phyloP scores from a whole-genome alignment of 164 flowering plant species.

The Nymphaea thermarum region DNA sequence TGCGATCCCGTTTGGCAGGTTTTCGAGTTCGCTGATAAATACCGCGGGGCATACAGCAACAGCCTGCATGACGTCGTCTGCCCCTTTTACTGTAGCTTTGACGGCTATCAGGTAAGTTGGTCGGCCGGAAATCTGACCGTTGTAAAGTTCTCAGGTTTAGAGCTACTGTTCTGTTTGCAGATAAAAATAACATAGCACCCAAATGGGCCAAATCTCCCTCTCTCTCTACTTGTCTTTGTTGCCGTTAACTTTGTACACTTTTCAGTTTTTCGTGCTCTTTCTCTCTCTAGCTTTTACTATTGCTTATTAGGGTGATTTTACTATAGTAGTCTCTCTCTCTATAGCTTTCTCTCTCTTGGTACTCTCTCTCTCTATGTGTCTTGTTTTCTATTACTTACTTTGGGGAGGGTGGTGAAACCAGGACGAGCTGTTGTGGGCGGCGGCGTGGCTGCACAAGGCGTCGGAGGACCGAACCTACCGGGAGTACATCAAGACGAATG shows the following conservation, averaged over 20 bases:
- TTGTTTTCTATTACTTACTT: neutral
- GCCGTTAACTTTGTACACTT: neutral
- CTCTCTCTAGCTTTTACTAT: neutral
- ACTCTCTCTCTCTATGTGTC: neutral
- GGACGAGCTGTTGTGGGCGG: constrained; percentile 96
- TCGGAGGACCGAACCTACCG: constrained; percentile 66
- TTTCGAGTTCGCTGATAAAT: constrained; percentile 77
- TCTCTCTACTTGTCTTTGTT: neutral
- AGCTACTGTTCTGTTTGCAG: neutral
- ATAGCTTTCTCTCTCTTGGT: neutral
- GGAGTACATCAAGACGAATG: constrained; percentile 81
- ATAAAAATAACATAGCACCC: no score
- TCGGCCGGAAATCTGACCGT: constrained; percentile 4
- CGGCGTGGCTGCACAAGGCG: constrained; percentile 97
- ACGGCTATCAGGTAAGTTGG: constrained; percentile 67
- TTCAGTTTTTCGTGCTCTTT: neutral
- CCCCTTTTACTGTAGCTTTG: constrained; percentile 91
- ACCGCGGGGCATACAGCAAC: constrained; percentile 83
- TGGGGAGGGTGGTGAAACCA: constrained; percentile 7
- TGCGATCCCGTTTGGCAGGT: constrained; percentile 28
- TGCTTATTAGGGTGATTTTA: no score
- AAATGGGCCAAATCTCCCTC: neutral
- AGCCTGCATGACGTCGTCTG: constrained; percentile 65
- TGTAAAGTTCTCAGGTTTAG: neutral
- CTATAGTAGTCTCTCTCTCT: no score